Conservation (phyloP, 768 basidiomycete genomes). For the Pisolithus orientalis region DNA sequence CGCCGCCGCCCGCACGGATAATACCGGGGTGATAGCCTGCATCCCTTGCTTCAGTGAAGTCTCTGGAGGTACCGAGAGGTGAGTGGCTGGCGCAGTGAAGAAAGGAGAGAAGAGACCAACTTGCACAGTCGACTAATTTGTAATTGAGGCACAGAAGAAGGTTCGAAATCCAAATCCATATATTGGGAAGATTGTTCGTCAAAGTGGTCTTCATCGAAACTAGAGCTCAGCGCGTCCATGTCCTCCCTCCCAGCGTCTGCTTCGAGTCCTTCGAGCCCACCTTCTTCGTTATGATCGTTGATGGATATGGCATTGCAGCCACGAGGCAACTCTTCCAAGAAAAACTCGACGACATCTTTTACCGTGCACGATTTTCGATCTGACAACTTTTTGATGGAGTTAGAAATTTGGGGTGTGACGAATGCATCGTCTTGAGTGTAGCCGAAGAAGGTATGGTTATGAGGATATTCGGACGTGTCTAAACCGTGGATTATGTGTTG, state of each 20-base stretch:
- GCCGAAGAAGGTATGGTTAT: conserved; percentile 49
- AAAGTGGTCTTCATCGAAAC: no score
- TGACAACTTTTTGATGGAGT: conserved; percentile 40
- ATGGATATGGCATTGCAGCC: conserved; percentile 35
- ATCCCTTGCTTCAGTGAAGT: conserved; percentile 56
- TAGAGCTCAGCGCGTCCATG: no score
- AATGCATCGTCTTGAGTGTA: conserved; percentile 41
- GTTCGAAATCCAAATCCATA: no score
- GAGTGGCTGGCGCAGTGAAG: background rate
- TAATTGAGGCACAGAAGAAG: no score
- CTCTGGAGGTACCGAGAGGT: conserved; percentile 27
- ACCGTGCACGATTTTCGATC: conserved; percentile 37
- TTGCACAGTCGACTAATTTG: no score
- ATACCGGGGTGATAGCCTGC: conserved; percentile 56
- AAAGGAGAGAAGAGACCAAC: no score
- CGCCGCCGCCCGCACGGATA: conserved; percentile 43
- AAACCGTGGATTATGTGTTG: background rate
- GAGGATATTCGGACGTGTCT: conserved; percentile 68
- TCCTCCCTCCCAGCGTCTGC: no score
- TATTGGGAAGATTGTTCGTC: no score
- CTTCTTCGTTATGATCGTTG: conserved; percentile 25
- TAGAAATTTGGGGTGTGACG: conserved; percentile 33
- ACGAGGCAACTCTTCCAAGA: conserved; percentile 29
- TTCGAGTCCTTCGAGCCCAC: conserved; percentile 16
- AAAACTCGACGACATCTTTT: conserved; percentile 36